These are phyloP conservation scores for Phellinidium pouzarii DNA, from an alignment of 1,284 basidiomycete genomes.

Conservation along the genomic window DNA sequence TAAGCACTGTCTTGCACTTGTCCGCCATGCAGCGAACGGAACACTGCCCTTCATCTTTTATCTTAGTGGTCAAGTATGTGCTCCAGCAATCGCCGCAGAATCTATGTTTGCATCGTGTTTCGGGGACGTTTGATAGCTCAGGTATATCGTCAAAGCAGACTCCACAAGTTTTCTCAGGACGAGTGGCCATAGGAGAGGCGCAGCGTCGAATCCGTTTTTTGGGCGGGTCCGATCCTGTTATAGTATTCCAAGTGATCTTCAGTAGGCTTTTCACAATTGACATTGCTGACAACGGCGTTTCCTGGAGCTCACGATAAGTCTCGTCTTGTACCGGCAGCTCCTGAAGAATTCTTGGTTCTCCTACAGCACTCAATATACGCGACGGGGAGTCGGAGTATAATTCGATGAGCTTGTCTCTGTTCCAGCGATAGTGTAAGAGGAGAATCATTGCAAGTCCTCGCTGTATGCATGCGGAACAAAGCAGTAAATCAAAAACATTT, in stretches of 20 bases:
- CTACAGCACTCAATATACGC: conserved; percentile 32
- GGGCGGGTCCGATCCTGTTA: conserved; percentile 17
- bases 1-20: conserved; percentile 47
- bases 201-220: conserved; percentile 26
- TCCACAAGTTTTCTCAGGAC: conserved; percentile 32
- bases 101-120: conserved; percentile 43
- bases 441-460: conserved; percentile 49
- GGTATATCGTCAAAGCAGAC: conserved; percentile 40
- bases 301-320: neutral
- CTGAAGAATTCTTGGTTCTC: conserved; percentile 25
- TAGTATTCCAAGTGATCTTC: conserved; percentile 3
- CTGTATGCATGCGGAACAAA: conserved; percentile 20
- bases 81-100: conserved; percentile 55
- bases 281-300: neutral
- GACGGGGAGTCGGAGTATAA: conserved; percentile 47
- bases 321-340: neutral
- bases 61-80: conserved; percentile 50
- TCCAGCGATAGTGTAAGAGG: conserved; percentile 59
- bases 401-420: conserved; percentile 54
- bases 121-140: conserved; percentile 32
- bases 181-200: conserved; percentile 19
- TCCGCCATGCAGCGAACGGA: conserved; percentile 59
- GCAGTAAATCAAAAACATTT: conserved; percentile 4
- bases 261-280: neutral
- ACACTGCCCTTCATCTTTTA: conserved; percentile 55